Conservation (phyloP, 805 yeast genomes). For the Candida takata region DNA sequence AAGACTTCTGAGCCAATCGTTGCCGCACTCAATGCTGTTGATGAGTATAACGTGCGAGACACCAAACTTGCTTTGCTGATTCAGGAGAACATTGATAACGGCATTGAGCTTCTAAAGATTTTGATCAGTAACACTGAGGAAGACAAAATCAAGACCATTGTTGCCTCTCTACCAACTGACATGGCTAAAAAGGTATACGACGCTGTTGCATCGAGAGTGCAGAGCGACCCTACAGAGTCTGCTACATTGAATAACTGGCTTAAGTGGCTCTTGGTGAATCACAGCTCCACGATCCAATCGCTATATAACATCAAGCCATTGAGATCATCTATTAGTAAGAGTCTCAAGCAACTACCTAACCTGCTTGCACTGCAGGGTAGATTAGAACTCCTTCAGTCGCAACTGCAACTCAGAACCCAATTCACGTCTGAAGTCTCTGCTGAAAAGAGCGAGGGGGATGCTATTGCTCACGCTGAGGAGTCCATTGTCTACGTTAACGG, state of each 20-base stretch:
- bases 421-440: no score
- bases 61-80: conserved; percentile 13
- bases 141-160: conserved; percentile 33
- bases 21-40: conserved; percentile 21
- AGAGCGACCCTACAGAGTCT: conserved; percentile 38
- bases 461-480: conserved; percentile 27
- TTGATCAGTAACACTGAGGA: conserved; percentile 28
- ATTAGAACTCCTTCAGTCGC: conserved; percentile 68
- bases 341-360: conserved; percentile 53
- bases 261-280: conserved; percentile 67
- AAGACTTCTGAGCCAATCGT: conserved; percentile 24
- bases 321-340: conserved; percentile 48
- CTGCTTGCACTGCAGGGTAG: conserved; percentile 82
- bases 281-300: conserved; percentile 38
- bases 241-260: conserved; percentile 52
- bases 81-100: conserved; percentile 16
- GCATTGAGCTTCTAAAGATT: conserved; percentile 21
- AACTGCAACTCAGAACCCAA: conserved; percentile 60
- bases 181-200: conserved; percentile 39
- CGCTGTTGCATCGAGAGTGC: conserved; percentile 38
- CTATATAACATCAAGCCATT: conserved; percentile 40
- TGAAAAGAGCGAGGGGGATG: conserved; percentile 17
- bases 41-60: conserved; percentile 21
- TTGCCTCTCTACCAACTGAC: conserved; percentile 33
- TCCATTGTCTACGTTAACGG: conserved; percentile 32